Base-by-base conservation (phyloP, 805 yeast genomes). In the Suhomyces tanzawaensis region DNA sequence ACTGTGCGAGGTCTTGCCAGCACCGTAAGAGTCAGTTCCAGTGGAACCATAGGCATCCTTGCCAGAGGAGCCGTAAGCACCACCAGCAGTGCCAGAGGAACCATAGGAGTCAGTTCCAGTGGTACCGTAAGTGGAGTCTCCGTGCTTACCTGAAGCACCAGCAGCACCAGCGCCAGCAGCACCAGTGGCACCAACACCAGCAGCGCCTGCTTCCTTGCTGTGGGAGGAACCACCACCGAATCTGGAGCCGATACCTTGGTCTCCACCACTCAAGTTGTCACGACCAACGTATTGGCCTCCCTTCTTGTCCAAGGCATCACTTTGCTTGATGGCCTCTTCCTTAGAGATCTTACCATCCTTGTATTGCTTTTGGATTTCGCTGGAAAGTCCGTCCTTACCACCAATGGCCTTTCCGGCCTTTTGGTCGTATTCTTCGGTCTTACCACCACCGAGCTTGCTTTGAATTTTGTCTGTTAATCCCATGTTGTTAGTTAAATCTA, bases 401-500 rank as follows among this genome's bases (percentile, higher is more conserved):
- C 60, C 62, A 13, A 53, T 47, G 29, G 55, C 53, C 39, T 55
- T 52, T 13, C 64, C 66, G 27, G 55, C 64, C 41, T 52, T 57
- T 41, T 57, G 52, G 46, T 63, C 64, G 22, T 44, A 31, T 19
- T 60, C 57, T 19, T 47, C 50, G 36, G 46, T 23, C 8, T 62
- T 61, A 41, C 58, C 52, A 8, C 60, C 62, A 37, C 59, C 56
- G 27, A 59, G 47, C 44, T 61, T 62, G 19, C 51, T 45, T 44
- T 50, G 52, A 37, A 66, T 45, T 48, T 64, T 66, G 45, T 66
- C 71, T 16, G 64, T 48, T 36, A 66, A 52, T 37, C 72, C 71
- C 72, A 66, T 66, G 14, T 32, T 55, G 23, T 18, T 33, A n/a
- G n/a, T n/a, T n/a, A n/a, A n/a, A n/a, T n/a, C n/a, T n/a, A n/a